Percentiles rank a stretch among this genome's conserved stretches.
These are phyloP conservation scores for Flaveria brownii DNA, from an alignment of 129 eudicot genomes.

Conservation along the genomic window DNA sequence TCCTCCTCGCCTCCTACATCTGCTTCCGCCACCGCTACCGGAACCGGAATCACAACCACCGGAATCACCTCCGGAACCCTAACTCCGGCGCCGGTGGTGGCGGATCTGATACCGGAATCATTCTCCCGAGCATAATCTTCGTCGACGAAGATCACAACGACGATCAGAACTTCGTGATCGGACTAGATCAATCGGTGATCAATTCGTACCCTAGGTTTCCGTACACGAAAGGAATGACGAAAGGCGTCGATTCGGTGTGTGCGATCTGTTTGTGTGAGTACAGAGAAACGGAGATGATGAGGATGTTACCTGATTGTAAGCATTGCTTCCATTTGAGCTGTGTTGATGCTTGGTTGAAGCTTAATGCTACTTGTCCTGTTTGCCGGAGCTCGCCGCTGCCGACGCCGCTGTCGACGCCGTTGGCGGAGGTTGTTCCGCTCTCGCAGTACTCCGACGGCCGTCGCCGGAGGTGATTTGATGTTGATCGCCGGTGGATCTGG, in stretches of 20 bases:
- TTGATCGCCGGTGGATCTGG: conserved; percentile 4
- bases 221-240: conserved; percentile 38
- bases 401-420: conserved; percentile 82
- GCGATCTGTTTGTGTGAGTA: conserved; percentile 81
- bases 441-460: conserved; percentile 74
- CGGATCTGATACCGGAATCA: conserved; percentile 41
- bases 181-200: conserved; percentile 65
- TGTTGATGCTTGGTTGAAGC: conserved; percentile 85
- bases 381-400: conserved; percentile 92
- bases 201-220: conserved; percentile 72
- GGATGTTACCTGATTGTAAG: conserved; percentile 89
- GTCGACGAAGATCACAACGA: conserved; percentile 63
- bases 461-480: conserved; percentile 40
- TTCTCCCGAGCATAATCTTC: conserved; percentile 73
- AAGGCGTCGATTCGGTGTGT: conserved; percentile 47
- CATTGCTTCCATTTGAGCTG: conserved; percentile 71
- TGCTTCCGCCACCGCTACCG: conserved; percentile 57
- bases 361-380: conserved; percentile 79
- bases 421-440: conserved; percentile 86
- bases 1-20: conserved; percentile 65
- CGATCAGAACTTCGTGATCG: conserved; percentile 48
- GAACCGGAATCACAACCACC: conserved; percentile 5
- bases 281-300: conserved; percentile 70
- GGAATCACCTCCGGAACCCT: conserved; percentile 27
- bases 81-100: background rate